phyloP scores from a whole-genome alignment of 495 filamentous ascomycete genomes.

The Tetracladium setigerum region DNA sequence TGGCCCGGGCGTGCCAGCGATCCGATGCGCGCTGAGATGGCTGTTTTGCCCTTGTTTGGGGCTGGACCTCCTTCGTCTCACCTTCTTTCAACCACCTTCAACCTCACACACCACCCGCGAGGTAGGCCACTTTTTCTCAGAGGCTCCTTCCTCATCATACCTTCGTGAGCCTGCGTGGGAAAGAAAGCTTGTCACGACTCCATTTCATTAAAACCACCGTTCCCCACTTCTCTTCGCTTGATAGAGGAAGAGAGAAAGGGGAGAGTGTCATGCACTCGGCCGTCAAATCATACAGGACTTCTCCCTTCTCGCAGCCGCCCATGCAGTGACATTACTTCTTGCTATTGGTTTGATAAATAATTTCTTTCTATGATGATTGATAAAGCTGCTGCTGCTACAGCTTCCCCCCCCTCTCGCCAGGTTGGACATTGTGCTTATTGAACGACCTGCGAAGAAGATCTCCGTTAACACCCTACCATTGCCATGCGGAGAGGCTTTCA shows the following conservation, averaged over 20 bases:
- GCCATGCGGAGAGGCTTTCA: not conserved
- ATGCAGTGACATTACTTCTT: not conserved
- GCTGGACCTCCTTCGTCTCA: conserved; percentile 5
- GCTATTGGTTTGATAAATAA: not conserved
- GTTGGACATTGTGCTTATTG: conserved; percentile 25
- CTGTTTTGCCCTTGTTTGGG: conserved; percentile 19
- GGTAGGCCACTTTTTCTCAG: too few relatives aligned
- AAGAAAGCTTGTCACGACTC: too few relatives aligned
- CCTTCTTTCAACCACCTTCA: conserved; percentile 3
- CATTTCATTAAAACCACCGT: too few relatives aligned
- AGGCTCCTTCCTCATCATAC: too few relatives aligned
- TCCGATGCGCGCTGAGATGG: not conserved
- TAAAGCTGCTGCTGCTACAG: conserved; percentile 20
- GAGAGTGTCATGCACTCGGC: too few relatives aligned
- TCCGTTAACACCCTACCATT: conserved; percentile 11
- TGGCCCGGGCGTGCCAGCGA: too few relatives aligned
- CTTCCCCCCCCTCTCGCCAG: conserved; percentile 1
- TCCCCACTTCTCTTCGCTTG: too few relatives aligned
- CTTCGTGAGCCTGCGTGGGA: too few relatives aligned
- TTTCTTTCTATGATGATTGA: conserved; percentile 11
- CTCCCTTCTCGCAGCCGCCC: not conserved
- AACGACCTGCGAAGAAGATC: conserved; percentile 28
- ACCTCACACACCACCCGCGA: too few relatives aligned
- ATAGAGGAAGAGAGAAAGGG: too few relatives aligned
- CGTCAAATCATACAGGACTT: not conserved